Percentiles rank a stretch among this genome's conserved stretches.
phyloP scores from a whole-genome alignment of 2,329 filamentous ascomycete genomes.

The Falciphora oryzae region DNA sequence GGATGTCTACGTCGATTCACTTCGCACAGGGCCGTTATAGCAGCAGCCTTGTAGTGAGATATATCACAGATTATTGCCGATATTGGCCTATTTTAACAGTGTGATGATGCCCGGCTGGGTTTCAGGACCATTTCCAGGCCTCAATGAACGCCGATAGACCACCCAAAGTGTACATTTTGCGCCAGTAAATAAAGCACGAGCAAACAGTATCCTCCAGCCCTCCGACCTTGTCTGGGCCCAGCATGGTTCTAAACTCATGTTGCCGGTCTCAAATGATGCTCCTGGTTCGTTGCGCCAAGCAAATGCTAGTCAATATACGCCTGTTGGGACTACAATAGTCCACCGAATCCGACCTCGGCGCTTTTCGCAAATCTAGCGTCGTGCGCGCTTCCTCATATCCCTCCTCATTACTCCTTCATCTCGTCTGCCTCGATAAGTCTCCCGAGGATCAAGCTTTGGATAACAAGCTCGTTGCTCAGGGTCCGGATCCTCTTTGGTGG shows the following conservation, averaged over 20 bases:
- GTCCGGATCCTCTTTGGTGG: slow-evolving; percentile 53
- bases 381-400: background rate
- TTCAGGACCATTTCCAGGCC: background rate
- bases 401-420: slow-evolving; percentile 19
- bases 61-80: background rate
- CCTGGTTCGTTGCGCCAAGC: background rate
- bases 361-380: background rate
- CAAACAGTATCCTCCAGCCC: background rate
- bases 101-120: background rate
- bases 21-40: background rate
- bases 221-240: background rate
- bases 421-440: slow-evolving; percentile 63
- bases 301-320: background rate
- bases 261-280: background rate
- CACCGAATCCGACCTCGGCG: background rate
- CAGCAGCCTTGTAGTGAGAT: background rate
- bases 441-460: slow-evolving; percentile 88
- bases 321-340: background rate
- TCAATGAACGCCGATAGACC: background rate
- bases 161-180: background rate
- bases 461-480: slow-evolving; percentile 78
- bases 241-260: background rate
- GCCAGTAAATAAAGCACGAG: background rate
- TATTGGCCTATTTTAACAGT: background rate
- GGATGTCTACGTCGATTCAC: background rate